Evolutionary conservation across 2,329 filamentous ascomycete genomes (phyloP), one percentile per base, ranked within the genome.

Genomic region (Talaromyces sp.): DNA sequence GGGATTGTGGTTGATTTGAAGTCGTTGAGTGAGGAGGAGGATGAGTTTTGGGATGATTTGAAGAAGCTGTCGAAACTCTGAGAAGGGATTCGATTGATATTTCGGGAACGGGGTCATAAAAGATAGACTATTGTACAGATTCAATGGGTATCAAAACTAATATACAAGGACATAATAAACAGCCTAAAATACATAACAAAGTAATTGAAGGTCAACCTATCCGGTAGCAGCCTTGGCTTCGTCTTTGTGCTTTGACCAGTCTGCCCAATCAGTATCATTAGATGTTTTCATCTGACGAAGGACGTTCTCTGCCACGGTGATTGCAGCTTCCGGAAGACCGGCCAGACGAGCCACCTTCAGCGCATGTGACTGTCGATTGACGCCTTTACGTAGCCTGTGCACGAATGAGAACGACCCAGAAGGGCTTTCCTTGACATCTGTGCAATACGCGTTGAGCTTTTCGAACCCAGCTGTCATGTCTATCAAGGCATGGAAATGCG

Each of bases 311-410:
- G 94, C 93, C 68, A 92, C 81, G 24, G 81, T 78, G 63, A 97
- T 87, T 3, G 90, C 91, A 52, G 83, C 81, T 66, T 88, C 86
- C 0, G 93, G 93, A 70, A 97, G 72, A 1, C 92, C 93, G 6
- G 95, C 96, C 70, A 98, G 80, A 68, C 85, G 85, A 2, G 95
- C 95, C n/a, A 99, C 95, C 74, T 97, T 98, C 66, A 99, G 81
- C 19, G 96, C 95, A 79, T 99, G 95, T 67, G 92, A 96, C 69
- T 90, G 83, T 60, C 88, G 85, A 77, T 98, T 99, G 65, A 97
- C 87, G 0, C 95, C 95, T 74, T 84, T 87, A 63, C 87, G 86
- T 77, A 99, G 78, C 69, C 85, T 90, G 79, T 99, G 93, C 63
- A 96, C 84, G 79, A 96, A 99, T 48, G 90, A 87, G 75, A 97